Percentiles rank a stretch among this genome's conserved stretches.
These are phyloP conservation scores for Carallia brachiata DNA, from an alignment of 345 rosid genomes.

Conservation along the genomic window DNA sequence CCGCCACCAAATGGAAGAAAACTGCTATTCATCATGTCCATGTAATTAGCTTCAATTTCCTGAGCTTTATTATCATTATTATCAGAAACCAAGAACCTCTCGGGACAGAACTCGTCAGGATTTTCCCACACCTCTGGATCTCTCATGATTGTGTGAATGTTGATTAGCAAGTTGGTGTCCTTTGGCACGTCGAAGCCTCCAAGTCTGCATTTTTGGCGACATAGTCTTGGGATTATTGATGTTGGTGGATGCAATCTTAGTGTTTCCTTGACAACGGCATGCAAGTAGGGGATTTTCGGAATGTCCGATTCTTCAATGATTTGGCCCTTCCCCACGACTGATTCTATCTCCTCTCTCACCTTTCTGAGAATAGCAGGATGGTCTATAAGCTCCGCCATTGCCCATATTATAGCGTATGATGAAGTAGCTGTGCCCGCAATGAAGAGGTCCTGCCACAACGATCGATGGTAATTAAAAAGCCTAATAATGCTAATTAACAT, in stretches of 20 bases:
- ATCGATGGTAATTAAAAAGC: too few species aligned
- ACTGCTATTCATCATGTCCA: not conserved
- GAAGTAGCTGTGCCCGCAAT: too few species aligned
- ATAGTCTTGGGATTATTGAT: not conserved
- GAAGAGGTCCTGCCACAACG: too few species aligned
- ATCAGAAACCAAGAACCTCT: conserved; percentile 10
- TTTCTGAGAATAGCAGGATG: conserved; percentile 19
- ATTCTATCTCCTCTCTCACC: conserved; percentile 16
- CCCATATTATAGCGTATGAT: too few species aligned
- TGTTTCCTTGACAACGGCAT: conserved; percentile 21
- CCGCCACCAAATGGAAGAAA: conserved; percentile 21
- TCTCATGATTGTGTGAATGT: conserved; percentile 18
- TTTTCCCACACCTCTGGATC: conserved; percentile 16
- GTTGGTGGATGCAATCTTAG: conserved; percentile 12
- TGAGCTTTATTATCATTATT: not conserved
- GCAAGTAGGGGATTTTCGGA: conserved; percentile 14
- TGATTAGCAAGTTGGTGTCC: not conserved
- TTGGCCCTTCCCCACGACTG: conserved; percentile 3
- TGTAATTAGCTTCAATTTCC: not conserved
- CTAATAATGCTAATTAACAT: too few species aligned
- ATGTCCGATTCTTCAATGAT: conserved; percentile 21
- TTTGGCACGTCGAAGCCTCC: conserved; percentile 17
- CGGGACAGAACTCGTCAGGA: conserved; percentile 19
- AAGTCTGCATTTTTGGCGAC: conserved; percentile 12
- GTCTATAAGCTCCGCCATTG: conserved; percentile 3